Percentiles rank a stretch among this genome's conserved stretches.
phyloP scores from a whole-genome alignment of 2,329 filamentous ascomycete genomes.

The Aspergillus sp. region DNA sequence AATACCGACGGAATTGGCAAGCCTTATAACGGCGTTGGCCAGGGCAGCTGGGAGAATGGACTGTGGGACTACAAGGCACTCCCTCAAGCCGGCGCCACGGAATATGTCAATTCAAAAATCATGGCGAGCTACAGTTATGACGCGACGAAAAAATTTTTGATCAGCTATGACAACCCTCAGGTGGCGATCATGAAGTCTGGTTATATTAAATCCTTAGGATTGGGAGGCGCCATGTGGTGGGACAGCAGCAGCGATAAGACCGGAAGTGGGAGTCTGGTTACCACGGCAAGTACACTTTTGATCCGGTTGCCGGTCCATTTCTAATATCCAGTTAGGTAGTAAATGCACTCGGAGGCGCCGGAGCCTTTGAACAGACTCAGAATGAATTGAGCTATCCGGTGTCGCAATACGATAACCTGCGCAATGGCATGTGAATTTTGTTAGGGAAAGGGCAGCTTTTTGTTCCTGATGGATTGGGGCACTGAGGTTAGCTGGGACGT shows the following conservation, averaged over 20 bases:
- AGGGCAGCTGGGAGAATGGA: constrained; percentile 77
- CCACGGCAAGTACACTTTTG: constrained; percentile 36
- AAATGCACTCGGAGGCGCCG: neutral
- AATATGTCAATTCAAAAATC: neutral
- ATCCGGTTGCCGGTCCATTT: neutral
- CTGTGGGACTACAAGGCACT: constrained; percentile 80
- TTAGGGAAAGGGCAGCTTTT: neutral
- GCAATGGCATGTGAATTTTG: neutral
- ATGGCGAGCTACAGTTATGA: constrained; percentile 51
- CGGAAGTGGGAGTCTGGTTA: constrained; percentile 65
- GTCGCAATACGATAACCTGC: neutral
- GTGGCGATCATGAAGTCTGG: constrained; percentile 68
- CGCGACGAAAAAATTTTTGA: constrained; percentile 49
- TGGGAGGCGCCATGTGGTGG: constrained; percentile 96
- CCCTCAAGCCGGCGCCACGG: constrained; percentile 54
- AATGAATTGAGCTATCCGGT: neutral
- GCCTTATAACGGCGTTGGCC: constrained; percentile 62
- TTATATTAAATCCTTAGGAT: constrained; percentile 61
- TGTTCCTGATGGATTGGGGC: no score
- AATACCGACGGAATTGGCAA: constrained; percentile 71
- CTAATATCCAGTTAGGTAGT: neutral
- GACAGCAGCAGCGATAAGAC: constrained; percentile 76
- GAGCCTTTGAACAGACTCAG: neutral
- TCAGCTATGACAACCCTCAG: constrained; percentile 71
- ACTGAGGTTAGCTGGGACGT: no score